Percentiles rank a stretch among this genome's conserved stretches.
These are phyloP conservation scores for Pichia sp. DNA, from an alignment of 1,139 yeast genomes.

Conservation along the genomic window DNA sequence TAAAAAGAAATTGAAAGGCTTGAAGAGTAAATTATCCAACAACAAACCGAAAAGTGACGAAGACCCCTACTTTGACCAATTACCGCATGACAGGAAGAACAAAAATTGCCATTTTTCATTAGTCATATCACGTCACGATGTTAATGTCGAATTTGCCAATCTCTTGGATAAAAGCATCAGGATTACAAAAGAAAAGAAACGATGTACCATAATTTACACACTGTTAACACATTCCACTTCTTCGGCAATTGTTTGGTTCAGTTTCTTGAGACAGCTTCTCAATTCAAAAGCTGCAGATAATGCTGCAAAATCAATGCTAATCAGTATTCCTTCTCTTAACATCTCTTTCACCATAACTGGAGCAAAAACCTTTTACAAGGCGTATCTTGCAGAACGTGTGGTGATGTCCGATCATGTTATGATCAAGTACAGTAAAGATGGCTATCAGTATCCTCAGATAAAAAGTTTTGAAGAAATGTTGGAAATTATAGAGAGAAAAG, in stretches of 20 bases:
- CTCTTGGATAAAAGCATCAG: slow-evolving; percentile 65
- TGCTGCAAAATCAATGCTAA: slow-evolving; percentile 31
- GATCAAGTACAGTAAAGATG: slow-evolving; percentile 28
- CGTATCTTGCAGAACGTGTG: background rate
- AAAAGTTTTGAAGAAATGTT: slow-evolving; percentile 37
- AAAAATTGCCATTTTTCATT: slow-evolving; percentile 24
- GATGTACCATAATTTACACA: slow-evolving; percentile 40
- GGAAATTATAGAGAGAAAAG: slow-evolving; percentile 13
- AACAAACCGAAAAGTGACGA: background rate
- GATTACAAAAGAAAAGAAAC: slow-evolving; percentile 32
- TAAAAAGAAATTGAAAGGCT: background rate
- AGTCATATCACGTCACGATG: slow-evolving; percentile 22
- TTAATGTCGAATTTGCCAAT: slow-evolving; percentile 54
- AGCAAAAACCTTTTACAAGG: slow-evolving; percentile 11
- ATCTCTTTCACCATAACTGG: slow-evolving; percentile 40
- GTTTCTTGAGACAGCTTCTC: slow-evolving; percentile 47
- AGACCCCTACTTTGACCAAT: background rate
- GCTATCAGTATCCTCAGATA: slow-evolving; percentile 37
- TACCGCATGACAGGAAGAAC: slow-evolving; percentile 22
- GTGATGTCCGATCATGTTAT: background rate
- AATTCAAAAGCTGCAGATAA: slow-evolving; percentile 23
- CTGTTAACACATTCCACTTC: slow-evolving; percentile 51
- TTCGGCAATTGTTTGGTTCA: slow-evolving; percentile 59
- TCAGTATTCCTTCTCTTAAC: slow-evolving; percentile 48
- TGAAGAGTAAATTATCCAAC: background rate